A percentile compares a stretch with the other conserved stretches of the same genome.
Conservation (phyloP, 2,329 filamentous ascomycete species). For the Xylariaceae sp. region DNA sequence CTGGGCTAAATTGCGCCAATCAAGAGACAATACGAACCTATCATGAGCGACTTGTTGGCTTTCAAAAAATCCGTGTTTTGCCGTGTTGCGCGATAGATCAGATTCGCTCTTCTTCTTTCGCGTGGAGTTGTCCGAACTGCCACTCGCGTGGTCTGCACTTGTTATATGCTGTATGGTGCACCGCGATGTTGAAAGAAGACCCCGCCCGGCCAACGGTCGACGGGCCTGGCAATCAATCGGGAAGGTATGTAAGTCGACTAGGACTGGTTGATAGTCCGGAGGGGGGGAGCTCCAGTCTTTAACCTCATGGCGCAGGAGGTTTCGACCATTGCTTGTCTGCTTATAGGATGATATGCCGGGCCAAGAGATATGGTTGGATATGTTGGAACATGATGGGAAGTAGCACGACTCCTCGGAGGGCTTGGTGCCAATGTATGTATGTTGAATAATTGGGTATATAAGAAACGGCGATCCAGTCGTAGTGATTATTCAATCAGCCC, state of each 20-base stretch:
- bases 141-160: too few relatives aligned
- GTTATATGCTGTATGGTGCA: too few relatives aligned
- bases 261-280: too few relatives aligned
- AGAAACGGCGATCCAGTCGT: neutral
- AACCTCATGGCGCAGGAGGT: conserved; percentile 9
- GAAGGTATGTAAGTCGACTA: conserved; percentile 20
- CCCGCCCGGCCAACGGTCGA: conserved; percentile 4
- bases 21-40: too few relatives aligned
- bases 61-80: neutral
- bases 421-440: neutral
- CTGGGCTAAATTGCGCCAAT: too few relatives aligned
- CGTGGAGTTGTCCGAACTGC: too few relatives aligned
- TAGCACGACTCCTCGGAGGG: neutral
- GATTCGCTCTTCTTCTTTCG: neutral
- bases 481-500: neutral
- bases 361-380: conserved; percentile 14
- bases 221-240: conserved; percentile 16
- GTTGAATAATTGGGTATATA: conserved; percentile 3
- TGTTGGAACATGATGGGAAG: neutral
- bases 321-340: neutral
- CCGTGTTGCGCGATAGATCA: neutral
- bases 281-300: neutral
- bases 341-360: conserved; percentile 13
- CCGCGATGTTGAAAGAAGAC: neutral
- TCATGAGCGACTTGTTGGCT: neutral